Conservation (phyloP, 2,329 filamentous ascomycete genomes). For the Penicillium oxalicum region DNA sequence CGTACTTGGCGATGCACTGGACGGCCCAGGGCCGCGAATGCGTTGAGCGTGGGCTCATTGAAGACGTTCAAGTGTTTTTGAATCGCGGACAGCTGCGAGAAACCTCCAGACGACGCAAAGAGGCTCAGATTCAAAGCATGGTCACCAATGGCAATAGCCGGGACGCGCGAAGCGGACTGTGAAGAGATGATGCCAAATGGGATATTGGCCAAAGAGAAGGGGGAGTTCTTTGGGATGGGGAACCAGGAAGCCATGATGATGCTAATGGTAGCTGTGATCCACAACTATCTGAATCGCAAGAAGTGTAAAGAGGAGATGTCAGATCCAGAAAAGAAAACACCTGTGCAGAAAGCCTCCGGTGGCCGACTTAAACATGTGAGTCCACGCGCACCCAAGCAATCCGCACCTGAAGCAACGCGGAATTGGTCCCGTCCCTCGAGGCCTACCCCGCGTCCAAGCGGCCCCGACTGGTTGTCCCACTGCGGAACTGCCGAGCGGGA, state of each 20-base stretch:
- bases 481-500: conserved; percentile 15
- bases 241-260: conserved; percentile 51
- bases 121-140: conserved; percentile 63
- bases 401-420: conserved; percentile 10
- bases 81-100: conserved; percentile 52
- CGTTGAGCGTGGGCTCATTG: conserved; percentile 60
- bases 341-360: neutral
- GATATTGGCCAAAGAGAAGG: conserved; percentile 73
- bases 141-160: conserved; percentile 67
- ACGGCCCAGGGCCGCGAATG: conserved; percentile 66
- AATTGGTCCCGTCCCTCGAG: conserved; percentile 10
- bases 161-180: conserved; percentile 51
- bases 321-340: conserved; percentile 2
- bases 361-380: conserved; percentile 2
- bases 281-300: neutral
- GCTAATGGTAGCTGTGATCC: neutral
- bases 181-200: conserved; percentile 74
- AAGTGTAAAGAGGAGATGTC: neutral
- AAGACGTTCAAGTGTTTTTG: conserved; percentile 58
- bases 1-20: conserved; percentile 63
- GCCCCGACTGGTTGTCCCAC: neutral
- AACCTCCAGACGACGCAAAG: conserved; percentile 56
- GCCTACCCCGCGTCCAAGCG: conserved; percentile 15
- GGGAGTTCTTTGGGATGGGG: conserved; percentile 53
- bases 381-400: neutral